Conservation (phyloP, 768 basidiomycete genomes). For the Pleurotus cornucopiae region DNA sequence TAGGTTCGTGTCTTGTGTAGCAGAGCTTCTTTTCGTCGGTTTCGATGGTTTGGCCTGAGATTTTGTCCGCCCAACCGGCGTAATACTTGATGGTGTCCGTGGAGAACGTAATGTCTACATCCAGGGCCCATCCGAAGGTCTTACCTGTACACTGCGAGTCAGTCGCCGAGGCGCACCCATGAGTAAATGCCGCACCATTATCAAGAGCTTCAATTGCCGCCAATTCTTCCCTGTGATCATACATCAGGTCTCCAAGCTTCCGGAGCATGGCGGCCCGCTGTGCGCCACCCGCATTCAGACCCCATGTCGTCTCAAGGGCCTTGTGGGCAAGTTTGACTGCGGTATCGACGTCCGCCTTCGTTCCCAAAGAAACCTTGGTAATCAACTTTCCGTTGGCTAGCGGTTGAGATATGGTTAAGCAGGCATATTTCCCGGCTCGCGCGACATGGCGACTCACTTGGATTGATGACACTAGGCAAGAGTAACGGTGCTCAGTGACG, state of each 20-base stretch:
- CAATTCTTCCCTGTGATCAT: constrained; percentile 49
- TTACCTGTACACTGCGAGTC: constrained; percentile 33
- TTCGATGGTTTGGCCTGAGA: constrained; percentile 32
- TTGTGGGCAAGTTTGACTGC: constrained; percentile 61
- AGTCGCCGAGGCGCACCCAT: not conserved
- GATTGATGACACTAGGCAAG: constrained; percentile 50
- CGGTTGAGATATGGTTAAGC: not conserved
- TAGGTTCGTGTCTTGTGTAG: constrained; percentile 62
- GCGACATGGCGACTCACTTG: constrained; percentile 22
- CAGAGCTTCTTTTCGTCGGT: constrained; percentile 45
- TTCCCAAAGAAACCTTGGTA: constrained; percentile 49
- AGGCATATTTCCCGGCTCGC: not conserved
- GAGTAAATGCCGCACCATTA: constrained; percentile 36
- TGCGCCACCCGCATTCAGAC: constrained; percentile 43
- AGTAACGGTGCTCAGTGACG: not conserved
- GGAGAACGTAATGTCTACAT: constrained; percentile 38
- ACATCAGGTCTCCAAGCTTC: constrained; percentile 57
- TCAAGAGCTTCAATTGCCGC: constrained; percentile 66
- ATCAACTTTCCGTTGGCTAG: constrained; percentile 49
- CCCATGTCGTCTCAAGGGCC: constrained; percentile 61
- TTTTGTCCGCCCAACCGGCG: constrained; percentile 57
- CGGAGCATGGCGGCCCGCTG: constrained; percentile 46
- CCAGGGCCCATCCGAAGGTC: constrained; percentile 44
- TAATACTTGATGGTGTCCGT: constrained; percentile 45
- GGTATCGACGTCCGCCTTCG: constrained; percentile 56